phyloP scores from a whole-genome alignment of 75 land plant genomes.

The Cupressus sempervirens region DNA sequence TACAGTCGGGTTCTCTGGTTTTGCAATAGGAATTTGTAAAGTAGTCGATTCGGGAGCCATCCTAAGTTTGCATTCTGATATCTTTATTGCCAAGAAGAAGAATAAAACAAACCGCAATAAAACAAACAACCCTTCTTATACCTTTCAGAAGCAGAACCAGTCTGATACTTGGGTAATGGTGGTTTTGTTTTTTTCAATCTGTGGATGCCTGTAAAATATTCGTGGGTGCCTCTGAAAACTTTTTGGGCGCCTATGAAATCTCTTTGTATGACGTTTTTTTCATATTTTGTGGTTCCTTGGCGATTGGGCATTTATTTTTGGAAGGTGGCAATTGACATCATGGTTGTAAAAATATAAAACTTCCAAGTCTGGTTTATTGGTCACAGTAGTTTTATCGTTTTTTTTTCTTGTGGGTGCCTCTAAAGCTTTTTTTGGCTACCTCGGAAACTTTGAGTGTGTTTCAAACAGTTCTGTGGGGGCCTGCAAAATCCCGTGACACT shows the following conservation, averaged over 20 bases:
- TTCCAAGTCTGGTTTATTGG: not conserved
- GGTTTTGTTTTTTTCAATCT: not conserved
- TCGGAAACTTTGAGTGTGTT: not conserved
- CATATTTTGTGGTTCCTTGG: not conserved
- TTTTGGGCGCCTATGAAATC: not conserved
- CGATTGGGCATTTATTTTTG: not conserved
- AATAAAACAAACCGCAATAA: not conserved
- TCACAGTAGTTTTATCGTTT: not conserved
- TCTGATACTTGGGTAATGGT: not conserved
- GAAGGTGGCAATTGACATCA: not conserved
- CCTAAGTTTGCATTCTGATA: not conserved
- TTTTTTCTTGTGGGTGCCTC: not conserved
- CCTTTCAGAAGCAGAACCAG: not conserved
- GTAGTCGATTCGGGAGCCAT: not conserved
- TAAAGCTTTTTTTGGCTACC: not conserved
- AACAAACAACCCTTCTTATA: not conserved
- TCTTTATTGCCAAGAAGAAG: not conserved
- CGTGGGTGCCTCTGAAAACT: not conserved
- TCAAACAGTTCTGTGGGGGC: not conserved
- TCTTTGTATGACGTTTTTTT: not conserved
- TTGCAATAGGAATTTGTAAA: not conserved
- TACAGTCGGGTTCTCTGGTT: not conserved
- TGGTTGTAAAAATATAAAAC: not conserved
- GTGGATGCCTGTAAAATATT: not conserved
- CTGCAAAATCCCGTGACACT: too few relatives aligned